A percentile compares a stretch with the other conserved stretches of the same genome.
Evolutionary conservation across 2,329 filamentous ascomycete species (phyloP).

Genomic region (Xenosphaeropsis pyriputrescens): DNA sequence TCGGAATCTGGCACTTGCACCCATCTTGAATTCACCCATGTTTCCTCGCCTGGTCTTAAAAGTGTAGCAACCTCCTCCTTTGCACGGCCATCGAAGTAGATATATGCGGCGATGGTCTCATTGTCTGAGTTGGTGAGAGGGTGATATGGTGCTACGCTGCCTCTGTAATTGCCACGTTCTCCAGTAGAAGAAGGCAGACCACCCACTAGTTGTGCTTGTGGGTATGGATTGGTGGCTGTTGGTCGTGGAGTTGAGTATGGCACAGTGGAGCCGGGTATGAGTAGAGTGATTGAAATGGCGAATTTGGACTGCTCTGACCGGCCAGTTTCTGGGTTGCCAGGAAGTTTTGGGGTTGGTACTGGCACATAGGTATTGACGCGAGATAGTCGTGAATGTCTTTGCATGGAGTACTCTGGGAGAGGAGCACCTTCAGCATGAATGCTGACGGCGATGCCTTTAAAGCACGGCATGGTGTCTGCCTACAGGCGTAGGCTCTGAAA

Average conservation of each 20-base stretch:
- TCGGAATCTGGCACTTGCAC: conserved; percentile 85
- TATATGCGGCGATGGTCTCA: conserved; percentile 96
- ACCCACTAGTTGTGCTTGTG: conserved; percentile 70
- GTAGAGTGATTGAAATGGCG: conserved; percentile 91
- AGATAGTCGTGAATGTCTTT: conserved; percentile 80
- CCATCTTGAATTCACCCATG: conserved; percentile 98
- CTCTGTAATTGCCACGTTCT: conserved; percentile 34
- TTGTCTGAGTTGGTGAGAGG: conserved; percentile 86
- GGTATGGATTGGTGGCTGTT: conserved; percentile 60
- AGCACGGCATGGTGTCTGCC: conserved; percentile 65
- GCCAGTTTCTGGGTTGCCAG: conserved; percentile 41
- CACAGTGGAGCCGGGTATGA: conserved; percentile 77
- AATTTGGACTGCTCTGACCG: conserved; percentile 91
- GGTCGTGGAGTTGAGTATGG: conserved; percentile 85
- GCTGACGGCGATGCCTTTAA: conserved; percentile 97
- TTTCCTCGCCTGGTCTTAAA: conserved; percentile 84
- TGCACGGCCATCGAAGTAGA: conserved; percentile 89
- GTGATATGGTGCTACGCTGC: conserved; percentile 69
- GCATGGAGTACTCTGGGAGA: conserved; percentile 83
- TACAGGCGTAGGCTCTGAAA: not conserved
- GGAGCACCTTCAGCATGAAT: conserved; percentile 75
- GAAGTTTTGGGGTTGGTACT: conserved; percentile 75
- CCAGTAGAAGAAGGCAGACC: conserved; percentile 40
- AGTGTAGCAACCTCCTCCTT: conserved; percentile 97
- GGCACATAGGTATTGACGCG: conserved; percentile 97